Evolutionary conservation across 2,329 filamentous ascomycete species (phyloP).

Genomic region (Beauveria caledonica): DNA sequence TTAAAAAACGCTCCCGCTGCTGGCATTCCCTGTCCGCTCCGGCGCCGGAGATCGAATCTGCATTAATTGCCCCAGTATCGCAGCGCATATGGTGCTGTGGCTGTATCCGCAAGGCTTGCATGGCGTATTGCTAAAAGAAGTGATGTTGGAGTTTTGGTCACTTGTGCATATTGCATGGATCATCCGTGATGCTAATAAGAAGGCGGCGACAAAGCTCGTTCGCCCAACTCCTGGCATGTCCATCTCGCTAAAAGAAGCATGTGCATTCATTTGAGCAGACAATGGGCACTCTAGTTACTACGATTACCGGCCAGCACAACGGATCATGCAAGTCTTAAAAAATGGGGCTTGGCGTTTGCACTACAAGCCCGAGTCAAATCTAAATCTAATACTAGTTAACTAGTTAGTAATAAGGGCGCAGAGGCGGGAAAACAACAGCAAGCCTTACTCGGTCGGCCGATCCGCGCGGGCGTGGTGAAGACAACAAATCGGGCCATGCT

Average conservation of each 20-base stretch:
- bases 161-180: neutral
- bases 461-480: neutral
- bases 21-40: neutral
- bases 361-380: slow-evolving; percentile 1
- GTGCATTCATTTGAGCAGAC: neutral
- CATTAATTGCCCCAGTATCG: neutral
- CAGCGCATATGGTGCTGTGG: neutral
- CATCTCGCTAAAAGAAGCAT: neutral
- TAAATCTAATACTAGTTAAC: too few species aligned
- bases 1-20: neutral
- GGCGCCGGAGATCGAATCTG: slow-evolving; percentile 7
- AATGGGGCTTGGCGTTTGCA: neutral
- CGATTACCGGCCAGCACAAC: neutral
- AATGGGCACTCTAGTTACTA: neutral
- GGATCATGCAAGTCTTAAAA: neutral
- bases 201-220: neutral
- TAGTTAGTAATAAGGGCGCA: neutral
- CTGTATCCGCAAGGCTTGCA: neutral
- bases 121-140: neutral
- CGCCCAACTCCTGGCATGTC: neutral
- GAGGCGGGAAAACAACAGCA: neutral
- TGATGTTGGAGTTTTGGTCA: neutral
- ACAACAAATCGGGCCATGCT: neutral
- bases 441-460: slow-evolving; percentile 1
- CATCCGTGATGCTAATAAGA: neutral